These are phyloP conservation scores for Tylopilus subfusipes DNA, from an alignment of 768 basidiomycete genomes.

Conservation along the genomic window DNA sequence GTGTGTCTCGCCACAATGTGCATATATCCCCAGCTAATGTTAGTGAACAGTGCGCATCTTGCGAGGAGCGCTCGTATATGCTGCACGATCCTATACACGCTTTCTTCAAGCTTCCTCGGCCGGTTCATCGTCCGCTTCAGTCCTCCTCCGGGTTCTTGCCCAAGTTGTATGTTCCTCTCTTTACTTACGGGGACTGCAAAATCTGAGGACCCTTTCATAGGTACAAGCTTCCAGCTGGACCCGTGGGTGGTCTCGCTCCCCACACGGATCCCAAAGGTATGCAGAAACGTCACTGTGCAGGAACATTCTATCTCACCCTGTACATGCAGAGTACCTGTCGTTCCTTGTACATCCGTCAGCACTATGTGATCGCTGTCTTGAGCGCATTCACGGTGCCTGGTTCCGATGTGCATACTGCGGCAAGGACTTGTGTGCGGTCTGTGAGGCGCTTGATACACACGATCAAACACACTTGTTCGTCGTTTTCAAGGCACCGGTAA, in stretches of 20 bases:
- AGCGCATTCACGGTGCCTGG: conserved; percentile 83
- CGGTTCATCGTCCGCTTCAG: conserved; percentile 60
- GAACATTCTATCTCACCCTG: neutral
- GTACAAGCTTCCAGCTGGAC: conserved; percentile 62
- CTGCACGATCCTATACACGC: conserved; percentile 82
- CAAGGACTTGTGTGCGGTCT: conserved; percentile 82
- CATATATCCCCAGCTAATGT: neutral
- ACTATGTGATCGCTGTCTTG: conserved; percentile 85
- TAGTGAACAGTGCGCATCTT: conserved; percentile 56
- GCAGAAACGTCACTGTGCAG: neutral
- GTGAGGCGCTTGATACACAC: conserved; percentile 79
- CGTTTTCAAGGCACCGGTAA: conserved; percentile 79
- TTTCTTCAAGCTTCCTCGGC: conserved; percentile 84
- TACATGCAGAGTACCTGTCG: conserved; percentile 54
- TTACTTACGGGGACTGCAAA: neutral
- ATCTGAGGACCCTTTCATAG: conserved; percentile 36
- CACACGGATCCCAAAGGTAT: conserved; percentile 56
- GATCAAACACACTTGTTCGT: conserved; percentile 80
- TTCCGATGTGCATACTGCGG: conserved; percentile 86
- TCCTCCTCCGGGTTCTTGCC: conserved; percentile 64
- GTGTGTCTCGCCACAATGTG: conserved; percentile 1
- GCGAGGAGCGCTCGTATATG: conserved; percentile 73
- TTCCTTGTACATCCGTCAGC: conserved; percentile 61
- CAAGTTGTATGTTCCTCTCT: conserved; percentile 46
- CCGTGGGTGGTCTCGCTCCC: conserved; percentile 37